These are phyloP conservation scores for Cytospora mali DNA, from an alignment of 2,329 filamentous ascomycete species.

Conservation along the genomic window DNA sequence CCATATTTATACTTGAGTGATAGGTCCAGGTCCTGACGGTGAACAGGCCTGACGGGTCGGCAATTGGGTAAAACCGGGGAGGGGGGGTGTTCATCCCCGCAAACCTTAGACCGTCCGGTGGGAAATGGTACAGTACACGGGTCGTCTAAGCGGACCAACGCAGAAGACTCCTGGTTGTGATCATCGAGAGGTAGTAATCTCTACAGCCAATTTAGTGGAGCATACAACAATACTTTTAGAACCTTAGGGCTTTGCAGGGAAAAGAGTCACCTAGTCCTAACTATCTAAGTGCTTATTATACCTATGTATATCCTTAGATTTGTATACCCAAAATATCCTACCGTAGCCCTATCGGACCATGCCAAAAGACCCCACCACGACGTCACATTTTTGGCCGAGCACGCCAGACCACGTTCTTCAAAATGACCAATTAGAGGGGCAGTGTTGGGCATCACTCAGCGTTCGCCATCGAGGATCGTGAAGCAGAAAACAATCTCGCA, in stretches of 20 bases:
- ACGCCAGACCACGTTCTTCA: slow-evolving; percentile 25
- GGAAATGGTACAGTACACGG: no score
- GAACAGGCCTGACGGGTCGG: slow-evolving; percentile 17
- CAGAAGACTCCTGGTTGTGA: neutral
- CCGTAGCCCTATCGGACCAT: neutral
- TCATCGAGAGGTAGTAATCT: no score
- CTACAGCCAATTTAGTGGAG: no score
- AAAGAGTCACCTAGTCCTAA: neutral
- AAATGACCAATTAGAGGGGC: slow-evolving; percentile 23
- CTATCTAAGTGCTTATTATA: neutral
- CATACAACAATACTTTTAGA: neutral
- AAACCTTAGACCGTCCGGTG: neutral
- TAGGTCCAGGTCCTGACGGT: neutral
- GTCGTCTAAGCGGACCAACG: no score
- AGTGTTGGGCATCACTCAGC: slow-evolving; percentile 17
- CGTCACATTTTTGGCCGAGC: slow-evolving; percentile 27
- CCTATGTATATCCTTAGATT: no score
- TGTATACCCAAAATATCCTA: neutral
- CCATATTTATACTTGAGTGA: slow-evolving; percentile 9
- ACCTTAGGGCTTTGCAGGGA: neutral
- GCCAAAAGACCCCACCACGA: slow-evolving; percentile 19
- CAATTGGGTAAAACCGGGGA: slow-evolving; percentile 9
- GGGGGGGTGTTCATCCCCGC: slow-evolving; percentile 4
- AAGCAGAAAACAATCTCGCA: neutral
- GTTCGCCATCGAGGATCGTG: slow-evolving; percentile 16